These are phyloP conservation scores for Arctium lappa DNA, from an alignment of 129 eudicot genomes.

Conservation along the genomic window DNA sequence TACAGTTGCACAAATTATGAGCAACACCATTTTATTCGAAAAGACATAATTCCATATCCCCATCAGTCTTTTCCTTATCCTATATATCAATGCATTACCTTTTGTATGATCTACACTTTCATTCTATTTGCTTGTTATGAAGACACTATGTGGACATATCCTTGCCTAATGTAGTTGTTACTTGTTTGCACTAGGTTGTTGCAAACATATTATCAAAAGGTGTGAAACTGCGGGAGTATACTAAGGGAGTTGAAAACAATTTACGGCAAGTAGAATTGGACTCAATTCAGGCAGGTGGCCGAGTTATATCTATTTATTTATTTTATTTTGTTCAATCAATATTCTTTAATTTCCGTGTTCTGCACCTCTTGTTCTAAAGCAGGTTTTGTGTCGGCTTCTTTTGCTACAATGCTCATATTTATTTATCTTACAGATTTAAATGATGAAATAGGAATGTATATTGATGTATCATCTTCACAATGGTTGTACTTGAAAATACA, in stretches of 20 bases:
- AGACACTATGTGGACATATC: neutral
- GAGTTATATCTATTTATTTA: neutral
- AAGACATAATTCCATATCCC: neutral
- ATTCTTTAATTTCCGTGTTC: neutral
- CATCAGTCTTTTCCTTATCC: neutral
- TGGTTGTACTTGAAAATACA: neutral
- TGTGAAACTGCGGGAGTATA: slow-evolving; percentile 77
- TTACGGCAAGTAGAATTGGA: slow-evolving; percentile 87
- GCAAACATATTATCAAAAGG: slow-evolving; percentile 93
- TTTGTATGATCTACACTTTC: neutral
- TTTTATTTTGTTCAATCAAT: neutral
- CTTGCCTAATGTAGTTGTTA: slow-evolving; percentile 14
- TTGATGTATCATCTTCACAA: neutral
- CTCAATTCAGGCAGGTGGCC: slow-evolving; percentile 78
- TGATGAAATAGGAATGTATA: neutral
- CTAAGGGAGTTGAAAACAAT: slow-evolving; percentile 95
- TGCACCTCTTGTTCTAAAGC: neutral
- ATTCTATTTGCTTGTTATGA: slow-evolving; percentile 14
- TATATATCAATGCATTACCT: neutral
- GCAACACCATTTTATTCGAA: neutral
- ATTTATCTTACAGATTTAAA: neutral
- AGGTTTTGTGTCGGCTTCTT: neutral
- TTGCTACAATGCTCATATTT: neutral
- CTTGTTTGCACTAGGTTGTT: slow-evolving; percentile 56
- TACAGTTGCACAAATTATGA: neutral